phyloP scores from a whole-genome alignment of 2,329 filamentous ascomycete species.

The Aureobasidium sp. region DNA sequence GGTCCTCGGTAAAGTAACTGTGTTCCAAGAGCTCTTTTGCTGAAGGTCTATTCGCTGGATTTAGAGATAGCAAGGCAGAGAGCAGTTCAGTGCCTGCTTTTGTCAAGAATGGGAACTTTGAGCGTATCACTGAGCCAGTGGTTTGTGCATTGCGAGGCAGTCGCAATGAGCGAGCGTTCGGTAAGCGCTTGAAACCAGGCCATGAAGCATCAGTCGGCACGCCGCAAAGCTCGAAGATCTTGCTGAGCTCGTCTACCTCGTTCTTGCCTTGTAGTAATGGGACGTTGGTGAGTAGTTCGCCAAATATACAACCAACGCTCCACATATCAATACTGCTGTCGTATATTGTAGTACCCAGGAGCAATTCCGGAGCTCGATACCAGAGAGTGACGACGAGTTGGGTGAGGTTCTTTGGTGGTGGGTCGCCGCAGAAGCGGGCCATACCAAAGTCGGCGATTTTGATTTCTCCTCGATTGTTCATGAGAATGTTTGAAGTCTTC shows the following conservation, averaged over 20 bases:
- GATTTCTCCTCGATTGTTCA: conserved; percentile 90
- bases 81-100: conserved; percentile 65
- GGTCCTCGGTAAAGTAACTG: conserved; percentile 81
- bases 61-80: conserved; percentile 60
- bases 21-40: conserved; percentile 70
- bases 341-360: conserved; percentile 74
- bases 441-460: conserved; percentile 98
- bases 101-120: conserved; percentile 76
- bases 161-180: conserved; percentile 74
- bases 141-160: conserved; percentile 42
- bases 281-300: conserved; percentile 75
- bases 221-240: conserved; percentile 85
- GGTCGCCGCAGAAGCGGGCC: conserved; percentile 81
- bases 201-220: conserved; percentile 75
- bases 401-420: conserved; percentile 67
- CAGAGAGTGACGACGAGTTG: conserved; percentile 93
- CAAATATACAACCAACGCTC: conserved; percentile 94
- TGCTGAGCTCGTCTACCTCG: conserved; percentile 82
- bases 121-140: conserved; percentile 55
- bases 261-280: conserved; percentile 82
- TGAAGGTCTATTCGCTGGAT: conserved; percentile 64
- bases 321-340: conserved; percentile 79
- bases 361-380: conserved; percentile 88
- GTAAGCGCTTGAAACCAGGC: conserved; percentile 79
- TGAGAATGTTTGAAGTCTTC: conserved; percentile 87